Evolutionary conservation across 1,139 yeast genomes (phyloP).

Genomic region (Suhomyces bribrorum): DNA sequence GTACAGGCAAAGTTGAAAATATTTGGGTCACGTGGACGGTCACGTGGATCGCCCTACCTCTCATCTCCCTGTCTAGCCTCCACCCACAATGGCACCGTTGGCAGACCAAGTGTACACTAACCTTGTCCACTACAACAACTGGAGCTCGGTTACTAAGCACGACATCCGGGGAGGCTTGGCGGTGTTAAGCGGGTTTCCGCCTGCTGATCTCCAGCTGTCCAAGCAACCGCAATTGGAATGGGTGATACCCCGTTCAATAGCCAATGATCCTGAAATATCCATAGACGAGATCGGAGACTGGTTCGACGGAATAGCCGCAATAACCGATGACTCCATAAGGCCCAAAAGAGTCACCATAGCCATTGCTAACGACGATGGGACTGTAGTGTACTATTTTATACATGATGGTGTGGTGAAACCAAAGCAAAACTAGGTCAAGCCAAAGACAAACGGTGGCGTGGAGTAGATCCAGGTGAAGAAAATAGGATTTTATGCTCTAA

Average conservation of each 20-base stretch:
- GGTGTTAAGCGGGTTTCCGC: conserved; percentile 35
- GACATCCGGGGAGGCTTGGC: conserved; percentile 5
- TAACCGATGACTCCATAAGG: conserved; percentile 14
- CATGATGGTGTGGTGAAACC: conserved; percentile 66
- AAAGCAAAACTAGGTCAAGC: conserved; percentile 53
- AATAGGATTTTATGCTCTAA: too few species aligned
- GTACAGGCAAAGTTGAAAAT: too few species aligned
- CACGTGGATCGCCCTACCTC: neutral
- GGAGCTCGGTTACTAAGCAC: conserved; percentile 45
- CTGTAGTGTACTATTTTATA: conserved; percentile 65
- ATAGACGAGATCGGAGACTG: conserved; percentile 32
- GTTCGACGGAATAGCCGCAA: conserved; percentile 27
- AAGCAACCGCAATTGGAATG: conserved; percentile 27
- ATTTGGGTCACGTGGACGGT: neutral
- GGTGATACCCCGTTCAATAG: conserved; percentile 33
- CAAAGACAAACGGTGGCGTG: too few species aligned
- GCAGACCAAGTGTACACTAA: conserved; percentile 39
- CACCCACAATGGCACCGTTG: conserved; percentile 7
- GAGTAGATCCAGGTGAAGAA: neutral
- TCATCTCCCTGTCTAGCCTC: neutral
- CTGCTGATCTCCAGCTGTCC: conserved; percentile 25
- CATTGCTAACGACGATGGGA: conserved; percentile 62
- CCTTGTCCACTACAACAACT: conserved; percentile 54
- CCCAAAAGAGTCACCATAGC: conserved; percentile 53
- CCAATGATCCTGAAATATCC: conserved; percentile 17